Evolutionary conservation across 1,284 basidiomycete species (phyloP), one percentile per base, ranked within the genome.

Genomic region (Trichosporon coremiiforme): DNA sequence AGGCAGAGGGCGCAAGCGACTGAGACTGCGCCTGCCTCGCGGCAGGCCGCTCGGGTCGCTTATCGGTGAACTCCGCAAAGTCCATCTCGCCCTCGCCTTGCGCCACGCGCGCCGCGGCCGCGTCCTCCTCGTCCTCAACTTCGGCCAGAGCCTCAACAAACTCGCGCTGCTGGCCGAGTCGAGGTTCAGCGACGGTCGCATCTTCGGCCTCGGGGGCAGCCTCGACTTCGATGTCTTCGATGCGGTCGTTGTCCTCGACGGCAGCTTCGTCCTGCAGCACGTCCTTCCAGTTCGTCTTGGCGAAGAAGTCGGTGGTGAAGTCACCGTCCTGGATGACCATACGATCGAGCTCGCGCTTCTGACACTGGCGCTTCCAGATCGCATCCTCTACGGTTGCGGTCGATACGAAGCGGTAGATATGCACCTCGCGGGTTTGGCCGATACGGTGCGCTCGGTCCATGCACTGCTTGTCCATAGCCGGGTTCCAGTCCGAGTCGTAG

Each of bases 401-500:
- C 4, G 93, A 95, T 63, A 98, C 91, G 81, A 98, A 95, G 6
- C 95, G 91, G 82, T 97, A 98, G 76, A 98, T 96, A 80, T 98
- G 93, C 10, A 98, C 96, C 77, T 98, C 95, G 31, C 95, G 90
- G 65, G 95, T 97, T 82, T 98, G 95, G 9, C 95, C 95, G 75
- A 98, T 98, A 7, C 84, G 79, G 71, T 84, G 83, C 3, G 83
- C 83, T 87, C 95, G 89, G 83, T 98, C 95, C 85, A 98, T 95
- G 82, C 95, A 98, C 82, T 98, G 95, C 67, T 91, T 87, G 80
- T 98, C 95, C 91, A 98, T 97, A 74, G 96, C 94, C 0, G 95
- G 95, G 78, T 98, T 98, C 87, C 97, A 98, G 82, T 98, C 96
- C 68, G 93, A 93, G 80, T 98, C 95, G 80, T 97, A 98, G 83